Evolutionary conservation across 208 protist genomes (phyloP), one percentile per base, ranked within the genome.

Genomic region (Leishmania major): DNA sequence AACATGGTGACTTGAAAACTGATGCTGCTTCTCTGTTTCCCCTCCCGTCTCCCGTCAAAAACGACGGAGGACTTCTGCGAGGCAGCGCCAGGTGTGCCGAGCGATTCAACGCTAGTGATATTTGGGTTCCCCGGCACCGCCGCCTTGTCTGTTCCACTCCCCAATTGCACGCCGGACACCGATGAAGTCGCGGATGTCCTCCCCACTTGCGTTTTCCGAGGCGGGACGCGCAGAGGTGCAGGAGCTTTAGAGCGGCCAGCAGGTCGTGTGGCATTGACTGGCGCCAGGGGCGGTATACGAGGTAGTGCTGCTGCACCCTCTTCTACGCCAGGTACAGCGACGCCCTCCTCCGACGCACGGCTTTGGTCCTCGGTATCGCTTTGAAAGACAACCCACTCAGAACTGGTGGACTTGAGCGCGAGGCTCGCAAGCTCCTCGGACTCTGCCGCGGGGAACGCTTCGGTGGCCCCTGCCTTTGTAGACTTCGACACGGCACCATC

Each of bases 341-440:
- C 59, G 25, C 22, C 40, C 25, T 47, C n/a, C 53, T 55, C 80
- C 22, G 51, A 31, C 64, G 73, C 70, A 51, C 15, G 5, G 45
- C 37, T 15, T 19, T 55, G 25, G 19, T 15, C 70, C 35, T 64
- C 49, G 11, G 57, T 40, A 40, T 78, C 59, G 4, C 67, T 55
- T 19, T 77, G 60, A 59, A 85, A 82, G 7, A 77, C 78, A 51
- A 71, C 22, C 8, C 73, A 82, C 64, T 86, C 82, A 37, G 82
- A 82, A 51, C 59, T 69, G 10, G 71, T 66, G 66, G 71, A 69
- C 79, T 84, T 62, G 13, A 81, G 45, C 35, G 74, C 25, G 8
- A 86, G 75, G 40, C 85, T 78, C n/a, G 66, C 75, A 62, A 84
- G 83, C 28, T 78, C 64, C 51, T 78, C 13, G 17, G 57, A 31